Evolutionary conservation across 148 eudicot species (phyloP), one percentile per base, ranked within the genome.

Genomic region (Gaultheria prostrata): DNA sequence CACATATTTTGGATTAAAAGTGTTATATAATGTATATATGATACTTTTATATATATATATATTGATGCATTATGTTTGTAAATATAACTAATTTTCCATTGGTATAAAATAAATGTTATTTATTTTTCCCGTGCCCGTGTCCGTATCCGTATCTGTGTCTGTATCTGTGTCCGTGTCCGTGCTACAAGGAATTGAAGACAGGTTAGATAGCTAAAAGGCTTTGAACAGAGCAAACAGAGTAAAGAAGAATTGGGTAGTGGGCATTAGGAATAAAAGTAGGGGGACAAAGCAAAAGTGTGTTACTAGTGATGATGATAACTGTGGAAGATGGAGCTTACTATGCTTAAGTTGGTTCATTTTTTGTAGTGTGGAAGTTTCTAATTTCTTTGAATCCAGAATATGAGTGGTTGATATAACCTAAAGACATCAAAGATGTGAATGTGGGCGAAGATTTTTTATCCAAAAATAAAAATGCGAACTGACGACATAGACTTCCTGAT

Each of bases 191-290:
- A 63, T 24, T n/a, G 69, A 63, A 82, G 78, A 82, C 67, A 53
- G 78, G 51, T 71, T 71, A 78, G 50, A 77, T 49, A 11, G 51
- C 21, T 51, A 82, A 54, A 71, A 39, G 43, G 84, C 78, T 51
- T 51, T 51, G 78, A 73, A 67, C 33, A 54, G 78, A 20, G 77
- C 77, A 59, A 71, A 82, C 56, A 67, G 57, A 67, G 83, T 61
- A 80, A 45, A 80, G 82, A 39, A 80, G 82, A 61, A 43, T 79
- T 72, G 76, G 76, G 48, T 18, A n/a, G 67, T 61, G 67, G 67
- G 67, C 67, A 61, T 61, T 61, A 61, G 24, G 21, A 24, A 18
- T 24, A 80, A 39, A 80, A 61, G 30, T 39, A 8, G 17, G n/a
- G 28, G 73, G 54, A 2, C 20, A 63, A 61, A 80, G 70, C 65